A percentile compares a stretch with the other conserved stretches of the same genome.
phyloP scores from a whole-genome alignment of 495 filamentous ascomycete genomes.

The Xylaria bambusicola region DNA sequence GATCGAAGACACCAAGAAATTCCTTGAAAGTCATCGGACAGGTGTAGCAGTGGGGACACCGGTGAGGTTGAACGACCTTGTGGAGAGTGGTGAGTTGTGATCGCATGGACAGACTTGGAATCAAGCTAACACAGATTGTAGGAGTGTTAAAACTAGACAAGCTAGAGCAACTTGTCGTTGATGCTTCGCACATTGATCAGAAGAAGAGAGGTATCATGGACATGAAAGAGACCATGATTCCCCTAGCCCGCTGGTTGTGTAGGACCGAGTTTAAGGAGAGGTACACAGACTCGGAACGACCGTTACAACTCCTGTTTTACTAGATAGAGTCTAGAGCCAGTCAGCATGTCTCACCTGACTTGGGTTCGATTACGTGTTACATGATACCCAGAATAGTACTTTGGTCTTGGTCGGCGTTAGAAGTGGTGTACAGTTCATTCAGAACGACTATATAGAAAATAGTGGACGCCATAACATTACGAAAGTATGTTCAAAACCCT shows the following conservation, averaged over 20 bases:
- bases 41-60: slow-evolving; percentile 91
- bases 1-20: slow-evolving; percentile 78
- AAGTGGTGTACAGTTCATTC: slow-evolving; percentile 17
- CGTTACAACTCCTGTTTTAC: slow-evolving; percentile 63
- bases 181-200: slow-evolving; percentile 85
- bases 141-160: slow-evolving; percentile 67
- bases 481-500: slow-evolving; percentile 19
- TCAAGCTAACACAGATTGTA: slow-evolving; percentile 35
- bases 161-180: slow-evolving; percentile 79
- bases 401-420: slow-evolving; percentile 15
- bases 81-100: slow-evolving; percentile 66
- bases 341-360: neutral
- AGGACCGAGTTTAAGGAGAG: slow-evolving; percentile 67
- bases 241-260: slow-evolving; percentile 69
- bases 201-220: slow-evolving; percentile 92
- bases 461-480: slow-evolving; percentile 20
- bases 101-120: neutral
- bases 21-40: slow-evolving; percentile 68
- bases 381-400: slow-evolving; percentile 19
- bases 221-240: slow-evolving; percentile 84
- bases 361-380: slow-evolving; percentile 2
- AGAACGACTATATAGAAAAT: slow-evolving; percentile 21
- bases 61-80: slow-evolving; percentile 72
- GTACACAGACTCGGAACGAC: slow-evolving; percentile 55
- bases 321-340: slow-evolving; percentile 23